phyloP scores from a whole-genome alignment of 208 protist species.

The Trypanosoma cruzi region DNA sequence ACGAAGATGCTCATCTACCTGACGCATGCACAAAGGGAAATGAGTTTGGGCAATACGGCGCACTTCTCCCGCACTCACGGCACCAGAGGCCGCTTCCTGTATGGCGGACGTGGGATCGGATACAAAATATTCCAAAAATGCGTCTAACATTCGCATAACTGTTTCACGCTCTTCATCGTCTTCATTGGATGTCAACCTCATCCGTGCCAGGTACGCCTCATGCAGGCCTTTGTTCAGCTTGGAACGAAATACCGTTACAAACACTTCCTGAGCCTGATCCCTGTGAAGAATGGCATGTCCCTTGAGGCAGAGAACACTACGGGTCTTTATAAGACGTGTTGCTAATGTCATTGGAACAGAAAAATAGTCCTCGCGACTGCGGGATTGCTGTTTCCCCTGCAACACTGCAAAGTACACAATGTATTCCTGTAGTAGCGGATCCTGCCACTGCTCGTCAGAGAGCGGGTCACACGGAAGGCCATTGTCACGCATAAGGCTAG shows the following conservation, averaged over 20 bases:
- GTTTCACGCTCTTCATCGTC: conserved; percentile 62
- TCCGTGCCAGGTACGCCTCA: conserved; percentile 69
- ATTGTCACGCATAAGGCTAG: conserved; percentile 71
- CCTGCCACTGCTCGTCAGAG: conserved; percentile 40
- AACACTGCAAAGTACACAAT: conserved; percentile 45
- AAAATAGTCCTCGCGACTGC: conserved; percentile 71
- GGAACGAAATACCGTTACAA: conserved; percentile 74
- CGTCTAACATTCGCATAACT: conserved; percentile 86
- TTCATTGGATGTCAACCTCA: conserved; percentile 61
- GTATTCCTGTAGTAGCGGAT: conserved; percentile 58
- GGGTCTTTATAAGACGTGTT: conserved; percentile 75
- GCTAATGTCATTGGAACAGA: conserved; percentile 70
- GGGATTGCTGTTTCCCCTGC: conserved; percentile 27
- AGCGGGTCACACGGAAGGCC: conserved; percentile 72
- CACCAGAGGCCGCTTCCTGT: conserved; percentile 53
- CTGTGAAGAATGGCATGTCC: conserved; percentile 78
- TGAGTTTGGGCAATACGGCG: conserved; percentile 77
- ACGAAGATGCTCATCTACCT: conserved; percentile 81
- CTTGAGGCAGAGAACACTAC: conserved; percentile 64
- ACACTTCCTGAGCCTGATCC: conserved; percentile 86
- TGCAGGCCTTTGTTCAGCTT: conserved; percentile 74
- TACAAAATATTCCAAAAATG: conserved; percentile 85
- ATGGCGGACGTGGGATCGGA: conserved; percentile 56
- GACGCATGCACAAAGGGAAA: conserved; percentile 93
- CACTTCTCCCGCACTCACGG: conserved; percentile 76